Percentiles rank a stretch among this genome's conserved stretches.
Evolutionary conservation across 2,329 filamentous ascomycete species (phyloP).

Genomic region (Cryphonectria japonica): DNA sequence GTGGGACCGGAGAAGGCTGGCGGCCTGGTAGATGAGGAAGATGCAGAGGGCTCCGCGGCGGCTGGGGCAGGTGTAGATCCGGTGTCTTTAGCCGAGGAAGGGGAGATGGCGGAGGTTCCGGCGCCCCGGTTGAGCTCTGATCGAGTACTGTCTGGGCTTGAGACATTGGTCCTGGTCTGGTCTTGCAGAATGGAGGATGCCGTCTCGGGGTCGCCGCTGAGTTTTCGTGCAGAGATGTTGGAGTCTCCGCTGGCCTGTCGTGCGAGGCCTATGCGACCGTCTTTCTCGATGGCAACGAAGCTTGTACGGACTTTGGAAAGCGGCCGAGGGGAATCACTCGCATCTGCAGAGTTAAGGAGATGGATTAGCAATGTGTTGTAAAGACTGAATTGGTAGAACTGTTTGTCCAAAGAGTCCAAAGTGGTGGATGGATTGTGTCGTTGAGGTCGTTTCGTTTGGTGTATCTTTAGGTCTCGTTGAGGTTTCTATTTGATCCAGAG

Average conservation of each 20-base stretch:
- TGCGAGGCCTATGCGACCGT: conserved; percentile 59
- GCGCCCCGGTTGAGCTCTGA: conserved; percentile 17
- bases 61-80: conserved; percentile 37
- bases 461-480: not conserved
- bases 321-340: conserved; percentile 60
- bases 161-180: conserved; percentile 39
- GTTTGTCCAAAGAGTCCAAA: not conserved
- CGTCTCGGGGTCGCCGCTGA: conserved; percentile 45
- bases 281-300: conserved; percentile 74
- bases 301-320: conserved; percentile 76
- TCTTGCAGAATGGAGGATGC: conserved; percentile 45
- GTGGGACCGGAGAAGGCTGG: conserved; percentile 32
- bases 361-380: conserved; percentile 17
- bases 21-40: conserved; percentile 37
- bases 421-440: not conserved
- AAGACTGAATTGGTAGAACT: not conserved
- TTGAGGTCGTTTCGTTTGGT: too few species aligned
- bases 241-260: conserved; percentile 50
- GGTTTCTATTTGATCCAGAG: not conserved
- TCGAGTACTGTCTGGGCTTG: conserved; percentile 10
- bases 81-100: conserved; percentile 39
- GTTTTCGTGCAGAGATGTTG: conserved; percentile 41
- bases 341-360: conserved; percentile 32
- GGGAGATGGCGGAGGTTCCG: conserved; percentile 13
- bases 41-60: conserved; percentile 34